These are phyloP conservation scores for Aspergillus terreus DNA, from an alignment of 2,329 filamentous ascomycete species.

Conservation along the genomic window DNA sequence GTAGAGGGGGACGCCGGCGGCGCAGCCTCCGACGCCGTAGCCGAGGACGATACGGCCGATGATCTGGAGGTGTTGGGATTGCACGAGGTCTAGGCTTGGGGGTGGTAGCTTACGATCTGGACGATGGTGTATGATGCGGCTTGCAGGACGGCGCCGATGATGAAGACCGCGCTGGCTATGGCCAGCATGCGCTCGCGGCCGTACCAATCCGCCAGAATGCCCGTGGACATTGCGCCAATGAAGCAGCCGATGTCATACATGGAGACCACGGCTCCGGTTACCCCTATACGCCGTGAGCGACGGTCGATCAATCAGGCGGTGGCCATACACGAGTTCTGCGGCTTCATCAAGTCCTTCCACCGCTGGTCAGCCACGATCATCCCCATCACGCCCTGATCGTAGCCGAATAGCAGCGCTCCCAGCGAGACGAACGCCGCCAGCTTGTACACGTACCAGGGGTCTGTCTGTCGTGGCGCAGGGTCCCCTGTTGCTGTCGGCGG, in stretches of 20 bases:
- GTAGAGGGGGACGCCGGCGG: conserved; percentile 17
- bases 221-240: conserved; percentile 17
- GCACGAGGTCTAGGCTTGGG: neutral
- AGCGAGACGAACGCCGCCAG: conserved; percentile 17
- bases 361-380: conserved; percentile 17
- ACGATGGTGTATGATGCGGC: conserved; percentile 15
- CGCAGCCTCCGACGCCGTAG: conserved; percentile 11
- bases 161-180: conserved; percentile 15
- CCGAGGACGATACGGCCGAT: conserved; percentile 17
- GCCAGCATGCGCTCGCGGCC: conserved; percentile 18
- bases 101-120: conserved; percentile 15
- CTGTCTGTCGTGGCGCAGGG: neutral
- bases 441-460: conserved; percentile 5
- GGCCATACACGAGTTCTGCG: conserved; percentile 2
- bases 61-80: conserved; percentile 6
- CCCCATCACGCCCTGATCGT: conserved; percentile 18
- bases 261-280: conserved; percentile 14
- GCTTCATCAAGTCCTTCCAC: conserved; percentile 18
- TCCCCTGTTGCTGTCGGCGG: neutral
- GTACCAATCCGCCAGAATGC: conserved; percentile 16
- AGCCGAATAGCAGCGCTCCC: conserved; percentile 18
- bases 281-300: neutral
- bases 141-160: conserved; percentile 15
- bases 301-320: too few species aligned
- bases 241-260: conserved; percentile 18